Evolutionary conservation across 345 rosid genomes (phyloP).

Genomic region (Salix dunnii): DNA sequence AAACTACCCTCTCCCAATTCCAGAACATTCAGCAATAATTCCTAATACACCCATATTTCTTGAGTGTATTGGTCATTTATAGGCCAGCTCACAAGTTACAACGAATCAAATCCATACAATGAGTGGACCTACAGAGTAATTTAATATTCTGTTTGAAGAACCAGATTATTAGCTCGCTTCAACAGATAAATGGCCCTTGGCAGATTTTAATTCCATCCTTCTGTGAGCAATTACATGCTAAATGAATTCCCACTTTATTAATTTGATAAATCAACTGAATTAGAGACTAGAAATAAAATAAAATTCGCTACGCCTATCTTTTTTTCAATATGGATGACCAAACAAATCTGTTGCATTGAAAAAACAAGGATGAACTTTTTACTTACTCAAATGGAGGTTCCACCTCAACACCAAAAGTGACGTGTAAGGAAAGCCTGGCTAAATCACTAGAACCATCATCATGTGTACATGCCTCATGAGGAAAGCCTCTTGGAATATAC

Average conservation of each 20-base stretch:
- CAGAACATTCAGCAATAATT: neutral
- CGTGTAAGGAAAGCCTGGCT: slow-evolving; percentile 46
- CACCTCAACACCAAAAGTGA: slow-evolving; percentile 58
- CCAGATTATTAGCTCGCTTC: neutral
- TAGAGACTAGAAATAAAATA: neutral
- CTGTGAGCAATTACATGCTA: neutral
- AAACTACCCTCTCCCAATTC: neutral
- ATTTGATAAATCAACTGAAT: neutral
- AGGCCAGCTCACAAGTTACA: neutral
- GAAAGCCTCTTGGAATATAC: slow-evolving; percentile 59
- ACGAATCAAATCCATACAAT: neutral
- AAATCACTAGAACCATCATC: slow-evolving; percentile 11
- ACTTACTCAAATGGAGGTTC: slow-evolving; percentile 70
- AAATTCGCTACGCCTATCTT: neutral
- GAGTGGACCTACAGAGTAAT: neutral
- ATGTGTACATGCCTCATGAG: slow-evolving; percentile 48
- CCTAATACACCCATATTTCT: neutral
- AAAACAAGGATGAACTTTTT: neutral
- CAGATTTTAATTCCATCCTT: neutral
- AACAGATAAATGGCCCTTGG: neutral
- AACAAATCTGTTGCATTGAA: neutral
- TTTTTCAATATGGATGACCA: neutral
- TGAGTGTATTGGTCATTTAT: neutral
- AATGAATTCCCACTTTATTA: neutral
- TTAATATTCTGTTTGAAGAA: neutral